Percentiles rank a stretch among this genome's conserved stretches.
phyloP scores from a whole-genome alignment of 1,139 yeast species.

The Tardiomyces blankii region DNA sequence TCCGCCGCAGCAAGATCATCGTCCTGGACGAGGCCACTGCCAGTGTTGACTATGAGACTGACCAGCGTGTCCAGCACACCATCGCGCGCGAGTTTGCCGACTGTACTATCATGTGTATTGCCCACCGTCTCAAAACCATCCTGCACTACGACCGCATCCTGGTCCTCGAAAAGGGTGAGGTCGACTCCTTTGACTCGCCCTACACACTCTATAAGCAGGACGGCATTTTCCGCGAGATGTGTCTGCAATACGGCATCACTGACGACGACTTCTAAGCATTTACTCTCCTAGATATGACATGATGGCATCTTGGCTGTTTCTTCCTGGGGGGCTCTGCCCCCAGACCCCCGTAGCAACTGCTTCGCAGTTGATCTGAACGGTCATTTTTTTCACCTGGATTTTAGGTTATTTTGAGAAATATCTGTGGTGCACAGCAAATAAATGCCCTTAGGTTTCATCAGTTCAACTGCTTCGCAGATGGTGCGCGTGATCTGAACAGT shows the following conservation, averaged over 20 bases:
- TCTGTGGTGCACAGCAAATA: too few relatives aligned
- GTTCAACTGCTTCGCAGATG: too few relatives aligned
- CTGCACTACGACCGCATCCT: slow-evolving; percentile 52
- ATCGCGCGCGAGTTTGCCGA: slow-evolving; percentile 48
- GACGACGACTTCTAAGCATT: slow-evolving; percentile 26
- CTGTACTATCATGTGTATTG: slow-evolving; percentile 69
- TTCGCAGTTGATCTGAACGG: too few relatives aligned
- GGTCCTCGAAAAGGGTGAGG: slow-evolving; percentile 54
- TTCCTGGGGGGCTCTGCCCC: too few relatives aligned
- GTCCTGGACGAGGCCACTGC: slow-evolving; percentile 83
- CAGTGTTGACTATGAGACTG: slow-evolving; percentile 71
- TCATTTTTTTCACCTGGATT: too few relatives aligned
- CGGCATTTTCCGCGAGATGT: slow-evolving; percentile 50
- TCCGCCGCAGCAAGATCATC: slow-evolving; percentile 54
- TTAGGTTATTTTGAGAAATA: too few relatives aligned
- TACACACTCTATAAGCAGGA: slow-evolving; percentile 30
- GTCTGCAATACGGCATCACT: slow-evolving; percentile 42
- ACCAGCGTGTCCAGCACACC: slow-evolving; percentile 55
- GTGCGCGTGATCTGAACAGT: too few relatives aligned
- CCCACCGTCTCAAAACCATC: slow-evolving; percentile 66
- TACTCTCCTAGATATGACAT: background rate
- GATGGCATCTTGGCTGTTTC: too few relatives aligned
- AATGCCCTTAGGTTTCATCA: too few relatives aligned
- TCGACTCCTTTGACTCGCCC: slow-evolving; percentile 45
- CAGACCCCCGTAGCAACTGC: too few relatives aligned